Evolutionary conservation across 2,329 filamentous ascomycete species (phyloP).

Genomic region (Trichoderma cornu-damae): DNA sequence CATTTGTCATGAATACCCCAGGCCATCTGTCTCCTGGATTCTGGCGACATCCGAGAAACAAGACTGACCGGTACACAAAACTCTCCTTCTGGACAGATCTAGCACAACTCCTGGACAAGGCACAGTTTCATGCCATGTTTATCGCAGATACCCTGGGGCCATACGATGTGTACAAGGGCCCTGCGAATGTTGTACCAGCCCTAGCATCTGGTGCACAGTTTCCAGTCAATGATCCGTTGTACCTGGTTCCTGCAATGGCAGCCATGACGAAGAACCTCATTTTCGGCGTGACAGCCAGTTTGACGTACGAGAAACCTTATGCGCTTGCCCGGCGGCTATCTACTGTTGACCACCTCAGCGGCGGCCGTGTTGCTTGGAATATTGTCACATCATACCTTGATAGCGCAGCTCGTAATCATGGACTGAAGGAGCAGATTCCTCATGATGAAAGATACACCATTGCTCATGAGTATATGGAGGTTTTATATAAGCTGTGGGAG

Average conservation of each 20-base stretch:
- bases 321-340: constrained; percentile 58
- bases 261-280: constrained; percentile 59
- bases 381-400: constrained; percentile 48
- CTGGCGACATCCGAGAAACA: constrained; percentile 12
- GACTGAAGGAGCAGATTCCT: constrained; percentile 13
- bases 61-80: constrained; percentile 56
- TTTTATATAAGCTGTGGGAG: constrained; percentile 15
- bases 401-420: constrained; percentile 14
- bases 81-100: constrained; percentile 58
- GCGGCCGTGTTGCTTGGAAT: constrained; percentile 60
- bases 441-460: constrained; percentile 18
- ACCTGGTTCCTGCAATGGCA: constrained; percentile 62
- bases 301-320: constrained; percentile 58
- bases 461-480: constrained; percentile 16
- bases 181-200: constrained; percentile 53
- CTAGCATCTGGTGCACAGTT: constrained; percentile 55
- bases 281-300: constrained; percentile 59
- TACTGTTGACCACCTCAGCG: constrained; percentile 57
- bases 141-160: constrained; percentile 62
- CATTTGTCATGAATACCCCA: constrained; percentile 15
- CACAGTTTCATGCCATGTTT: constrained; percentile 60
- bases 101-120: constrained; percentile 56
- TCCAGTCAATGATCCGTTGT: constrained; percentile 56
- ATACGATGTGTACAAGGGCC: constrained; percentile 58
- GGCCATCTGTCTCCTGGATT: constrained; percentile 14